Evolutionary conservation across 108 stramenopile genomes (phyloP).

Genomic region (Cafeteria roenbergensis): DNA sequence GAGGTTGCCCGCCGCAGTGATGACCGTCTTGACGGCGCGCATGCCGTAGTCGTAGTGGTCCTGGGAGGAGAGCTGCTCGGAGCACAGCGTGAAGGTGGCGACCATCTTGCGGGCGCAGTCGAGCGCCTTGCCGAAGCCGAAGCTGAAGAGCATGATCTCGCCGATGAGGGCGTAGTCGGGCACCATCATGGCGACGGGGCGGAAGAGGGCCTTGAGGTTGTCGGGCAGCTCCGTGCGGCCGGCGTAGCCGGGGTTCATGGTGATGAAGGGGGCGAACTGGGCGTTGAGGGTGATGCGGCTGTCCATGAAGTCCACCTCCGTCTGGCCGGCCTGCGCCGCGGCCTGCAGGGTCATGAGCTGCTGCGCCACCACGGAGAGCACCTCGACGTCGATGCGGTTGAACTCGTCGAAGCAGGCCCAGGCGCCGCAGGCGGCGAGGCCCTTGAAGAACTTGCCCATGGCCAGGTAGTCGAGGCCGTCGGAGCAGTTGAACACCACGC

Average conservation of each 20-base stretch:
- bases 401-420: conserved; percentile 67
- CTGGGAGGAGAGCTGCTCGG: conserved; percentile 53
- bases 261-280: conserved; percentile 51
- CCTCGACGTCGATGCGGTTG: conserved; percentile 61
- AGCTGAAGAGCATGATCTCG: conserved; percentile 55
- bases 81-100: conserved; percentile 58
- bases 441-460: conserved; percentile 61
- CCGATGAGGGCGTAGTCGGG: conserved; percentile 61
- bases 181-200: conserved; percentile 62
- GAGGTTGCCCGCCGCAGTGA: conserved; percentile 41
- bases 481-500: conserved; percentile 57
- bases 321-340: conserved; percentile 24
- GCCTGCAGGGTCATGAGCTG: conserved; percentile 53
- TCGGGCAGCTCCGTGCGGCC: conserved; percentile 38
- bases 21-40: conserved; percentile 51
- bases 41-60: conserved; percentile 61
- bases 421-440: conserved; percentile 49
- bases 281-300: conserved; percentile 31
- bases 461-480: conserved; percentile 58
- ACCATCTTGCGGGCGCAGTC: conserved; percentile 44
- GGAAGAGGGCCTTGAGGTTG: conserved; percentile 44
- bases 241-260: conserved; percentile 61
- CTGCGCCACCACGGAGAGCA: conserved; percentile 55
- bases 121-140: conserved; percentile 35
- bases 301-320: conserved; percentile 36